These are phyloP conservation scores for Penicillium tannophilum DNA, from an alignment of 495 filamentous ascomycete genomes.

Conservation along the genomic window DNA sequence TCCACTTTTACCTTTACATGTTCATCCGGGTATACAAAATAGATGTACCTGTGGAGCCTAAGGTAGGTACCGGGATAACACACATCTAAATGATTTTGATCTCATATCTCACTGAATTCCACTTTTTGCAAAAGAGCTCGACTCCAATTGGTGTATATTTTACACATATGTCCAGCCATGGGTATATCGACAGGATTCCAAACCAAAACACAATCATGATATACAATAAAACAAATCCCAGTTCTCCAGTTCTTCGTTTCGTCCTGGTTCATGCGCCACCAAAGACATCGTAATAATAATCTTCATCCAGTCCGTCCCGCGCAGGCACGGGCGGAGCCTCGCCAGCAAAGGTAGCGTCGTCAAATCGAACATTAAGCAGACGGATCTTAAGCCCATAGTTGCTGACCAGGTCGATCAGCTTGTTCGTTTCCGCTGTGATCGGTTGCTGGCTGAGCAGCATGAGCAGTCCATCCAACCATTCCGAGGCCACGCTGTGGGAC, in stretches of 20 bases:
- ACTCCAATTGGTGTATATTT: conserved; percentile 12
- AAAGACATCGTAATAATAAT: conserved; percentile 58
- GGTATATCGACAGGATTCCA: conserved; percentile 24
- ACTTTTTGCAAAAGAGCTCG: not conserved
- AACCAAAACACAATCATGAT: conserved; percentile 1
- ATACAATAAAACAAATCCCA: not conserved
- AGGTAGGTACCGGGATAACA: not conserved
- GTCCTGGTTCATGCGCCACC: conserved; percentile 37
- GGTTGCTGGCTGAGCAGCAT: conserved; percentile 95
- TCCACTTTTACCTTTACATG: not conserved
- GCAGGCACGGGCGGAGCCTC: conserved; percentile 49
- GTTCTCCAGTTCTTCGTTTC: not conserved
- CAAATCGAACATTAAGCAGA: conserved; percentile 87
- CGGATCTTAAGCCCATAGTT: conserved; percentile 94
- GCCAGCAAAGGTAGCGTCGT: conserved; percentile 58
- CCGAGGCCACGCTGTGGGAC: conserved; percentile 81
- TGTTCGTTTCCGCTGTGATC: conserved; percentile 93
- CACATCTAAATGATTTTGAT: not conserved
- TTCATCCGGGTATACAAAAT: not conserved
- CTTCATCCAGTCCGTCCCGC: conserved; percentile 54
- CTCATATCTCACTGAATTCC: not conserved
- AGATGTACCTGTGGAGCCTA: not conserved
- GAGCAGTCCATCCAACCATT: conserved; percentile 94
- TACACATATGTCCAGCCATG: conserved; percentile 17
- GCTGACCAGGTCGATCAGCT: conserved; percentile 78